Conservation (phyloP, 2,329 filamentous ascomycete species). For the Aspergillus brunneoviolaceus region DNA sequence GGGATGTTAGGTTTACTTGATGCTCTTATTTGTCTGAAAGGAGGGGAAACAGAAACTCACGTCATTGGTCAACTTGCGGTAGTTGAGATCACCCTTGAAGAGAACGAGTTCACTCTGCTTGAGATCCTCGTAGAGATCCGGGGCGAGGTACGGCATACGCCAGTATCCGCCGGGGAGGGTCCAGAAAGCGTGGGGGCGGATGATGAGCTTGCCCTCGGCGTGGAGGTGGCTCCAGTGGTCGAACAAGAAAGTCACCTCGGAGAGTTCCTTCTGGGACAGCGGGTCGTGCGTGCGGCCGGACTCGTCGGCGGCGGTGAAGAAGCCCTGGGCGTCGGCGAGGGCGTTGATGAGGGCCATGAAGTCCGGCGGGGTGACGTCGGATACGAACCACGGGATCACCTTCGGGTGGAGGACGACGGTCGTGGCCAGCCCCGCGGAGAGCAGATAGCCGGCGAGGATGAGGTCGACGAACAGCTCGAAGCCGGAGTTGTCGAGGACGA, state of each 20-base stretch:
- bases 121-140: slow-evolving; percentile 71
- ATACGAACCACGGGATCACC: slow-evolving; percentile 96
- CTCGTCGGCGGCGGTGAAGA: slow-evolving; percentile 75
- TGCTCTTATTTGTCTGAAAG: background rate
- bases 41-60: slow-evolving; percentile 53
- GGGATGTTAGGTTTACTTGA: background rate
- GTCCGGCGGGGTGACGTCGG: slow-evolving; percentile 84
- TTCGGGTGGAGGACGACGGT: slow-evolving; percentile 89
- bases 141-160: slow-evolving; percentile 71
- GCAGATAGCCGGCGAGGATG: slow-evolving; percentile 83
- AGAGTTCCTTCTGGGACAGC: slow-evolving; percentile 66
- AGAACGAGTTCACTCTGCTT: slow-evolving; percentile 82
- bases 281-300: slow-evolving; percentile 57
- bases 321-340: slow-evolving; percentile 71
- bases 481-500: slow-evolving; percentile 94
- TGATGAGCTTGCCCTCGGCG: slow-evolving; percentile 75
- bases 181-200: slow-evolving; percentile 90
- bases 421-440: slow-evolving; percentile 81
- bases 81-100: slow-evolving; percentile 98
- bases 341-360: slow-evolving; percentile 79
- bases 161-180: slow-evolving; percentile 85
- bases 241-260: slow-evolving; percentile 74
- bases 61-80: slow-evolving; percentile 87
- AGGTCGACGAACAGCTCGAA: slow-evolving; percentile 97
- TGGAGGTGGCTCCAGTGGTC: slow-evolving; percentile 77